Evolutionary conservation across 306 rosid genomes (phyloP), one percentile per base, ranked within the genome.

Genomic region (Ochetophila trinervis): DNA sequence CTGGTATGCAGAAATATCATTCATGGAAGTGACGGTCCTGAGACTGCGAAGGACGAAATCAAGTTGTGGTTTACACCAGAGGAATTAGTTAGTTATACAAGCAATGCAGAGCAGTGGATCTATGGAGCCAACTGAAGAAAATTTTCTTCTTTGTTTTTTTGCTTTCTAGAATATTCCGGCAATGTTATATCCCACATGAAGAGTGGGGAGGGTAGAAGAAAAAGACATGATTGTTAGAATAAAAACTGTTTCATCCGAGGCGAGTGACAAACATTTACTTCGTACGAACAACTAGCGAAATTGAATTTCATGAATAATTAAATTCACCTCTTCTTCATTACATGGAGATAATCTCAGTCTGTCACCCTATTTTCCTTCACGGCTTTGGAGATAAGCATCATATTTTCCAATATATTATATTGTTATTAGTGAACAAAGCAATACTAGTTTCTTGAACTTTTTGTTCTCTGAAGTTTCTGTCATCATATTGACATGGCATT

Each of bases 11-110:
- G 99, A 74, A 93, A 93, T 60, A 88, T 93, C 85, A 93, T 93
- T 72, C 99, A 90, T 72, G 99, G 99, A 11, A 93, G 99, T 19
- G 99, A 90, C 81, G 97, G 90, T 48, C 99, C 90, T 3, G 90
- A 90, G 79, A 93, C 97, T 52, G 96, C 99, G 5, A 84, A 86
- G 73, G 90, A 90, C 19, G 99, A 93, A 75, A 93, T 93, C 50
- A 79, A 69, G 17, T 71, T 93, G 79, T 93, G 99, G 99, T 93
- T 93, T 79, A 81, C 83, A 76, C 88, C 96, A 66, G 87, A 86
- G 47, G 97, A 93, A 74, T 77, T 93, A 81, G 91, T 93, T 61
- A 76, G 73, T 57, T 93, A 79, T 87, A 87, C 95, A 53, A 84
- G 90, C 91, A 90, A 86, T 66, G 67, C 88, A 15, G 99, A 88